Conservation (phyloP, 1,284 basidiomycete species). For the Phellopilus nigrolimitatus region DNA sequence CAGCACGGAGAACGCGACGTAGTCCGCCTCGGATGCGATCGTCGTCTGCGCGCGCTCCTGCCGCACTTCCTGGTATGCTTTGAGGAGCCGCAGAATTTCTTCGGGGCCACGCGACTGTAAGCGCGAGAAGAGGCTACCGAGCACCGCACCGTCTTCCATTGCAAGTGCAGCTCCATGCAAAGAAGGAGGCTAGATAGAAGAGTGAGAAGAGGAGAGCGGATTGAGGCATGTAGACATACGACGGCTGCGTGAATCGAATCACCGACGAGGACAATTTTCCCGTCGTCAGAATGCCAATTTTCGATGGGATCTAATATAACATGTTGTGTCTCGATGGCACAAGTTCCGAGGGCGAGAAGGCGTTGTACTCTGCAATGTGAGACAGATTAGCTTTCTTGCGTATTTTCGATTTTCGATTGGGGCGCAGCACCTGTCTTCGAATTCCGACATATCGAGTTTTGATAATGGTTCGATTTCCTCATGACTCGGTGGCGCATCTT, state of each 20-base stretch:
- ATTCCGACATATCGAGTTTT: conserved; percentile 7
- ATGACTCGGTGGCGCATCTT: background rate
- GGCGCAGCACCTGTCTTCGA: conserved; percentile 12
- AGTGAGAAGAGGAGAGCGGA: background rate
- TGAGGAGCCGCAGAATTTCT: conserved; percentile 47
- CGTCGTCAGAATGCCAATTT: conserved; percentile 48
- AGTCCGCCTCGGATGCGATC: conserved; percentile 22
- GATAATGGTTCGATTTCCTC: background rate
- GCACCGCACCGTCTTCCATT: conserved; percentile 52
- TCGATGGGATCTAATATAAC: conserved; percentile 7
- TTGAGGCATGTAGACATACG: conserved; percentile 16
- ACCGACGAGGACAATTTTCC: conserved; percentile 41
- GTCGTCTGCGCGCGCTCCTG: conserved; percentile 33
- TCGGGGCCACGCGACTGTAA: conserved; percentile 33
- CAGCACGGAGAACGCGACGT: conserved; percentile 31
- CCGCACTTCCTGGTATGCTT: conserved; percentile 49
- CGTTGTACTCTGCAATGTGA: conserved; percentile 9
- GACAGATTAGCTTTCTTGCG: background rate
- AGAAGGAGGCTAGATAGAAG: background rate
- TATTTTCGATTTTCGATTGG: background rate
- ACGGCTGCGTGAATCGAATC: conserved; percentile 44
- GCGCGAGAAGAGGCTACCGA: conserved; percentile 55
- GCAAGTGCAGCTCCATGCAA: conserved; percentile 20
- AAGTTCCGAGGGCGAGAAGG: background rate
- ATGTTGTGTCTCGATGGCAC: conserved; percentile 9